phyloP scores from a whole-genome alignment of 441 rosid species.

The California macrophylla region DNA sequence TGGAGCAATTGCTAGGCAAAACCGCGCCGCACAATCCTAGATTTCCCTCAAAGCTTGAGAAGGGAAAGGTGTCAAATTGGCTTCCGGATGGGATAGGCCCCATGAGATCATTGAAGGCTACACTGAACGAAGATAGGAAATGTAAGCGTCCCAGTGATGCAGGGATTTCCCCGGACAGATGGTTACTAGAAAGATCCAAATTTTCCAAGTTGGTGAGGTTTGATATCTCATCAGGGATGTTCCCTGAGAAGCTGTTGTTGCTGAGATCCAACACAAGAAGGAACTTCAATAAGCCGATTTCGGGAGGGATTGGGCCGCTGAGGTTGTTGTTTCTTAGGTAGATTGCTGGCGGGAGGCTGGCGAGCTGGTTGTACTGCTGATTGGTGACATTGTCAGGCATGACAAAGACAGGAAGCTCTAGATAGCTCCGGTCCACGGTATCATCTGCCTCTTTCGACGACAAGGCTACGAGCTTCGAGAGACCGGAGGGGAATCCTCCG shows the following conservation, averaged over 20 bases:
- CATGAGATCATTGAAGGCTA: constrained; percentile 45
- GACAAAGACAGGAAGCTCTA: constrained; percentile 53
- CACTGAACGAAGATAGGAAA: constrained; percentile 58
- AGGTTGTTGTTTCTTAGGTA: constrained; percentile 47
- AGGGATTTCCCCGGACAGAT: constrained; percentile 52
- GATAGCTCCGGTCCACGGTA: constrained; percentile 32
- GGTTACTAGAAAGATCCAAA: constrained; percentile 57
- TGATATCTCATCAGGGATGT: constrained; percentile 48
- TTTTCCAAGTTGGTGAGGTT: constrained; percentile 61
- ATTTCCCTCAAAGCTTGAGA: constrained; percentile 64
- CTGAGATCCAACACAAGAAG: constrained; percentile 53
- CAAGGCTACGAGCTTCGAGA: constrained; percentile 43
- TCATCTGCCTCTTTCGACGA: constrained; percentile 31
- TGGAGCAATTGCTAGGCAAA: constrained; percentile 2
- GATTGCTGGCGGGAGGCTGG: constrained; percentile 59
- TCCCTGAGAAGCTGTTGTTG: constrained; percentile 40
- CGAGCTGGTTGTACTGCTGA: constrained; percentile 57
- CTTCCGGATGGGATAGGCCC: constrained; percentile 54
- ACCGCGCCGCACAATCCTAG: constrained; percentile 42
- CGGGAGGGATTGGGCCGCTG: constrained; percentile 56
- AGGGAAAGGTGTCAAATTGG: constrained; percentile 64
- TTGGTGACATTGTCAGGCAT: constrained; percentile 38
- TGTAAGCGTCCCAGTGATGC: constrained; percentile 36
- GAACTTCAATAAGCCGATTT: constrained; percentile 51
- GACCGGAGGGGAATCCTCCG: constrained; percentile 49